phyloP scores from a whole-genome alignment of 208 protist species.

The Trypanosomatidae sp. region DNA sequence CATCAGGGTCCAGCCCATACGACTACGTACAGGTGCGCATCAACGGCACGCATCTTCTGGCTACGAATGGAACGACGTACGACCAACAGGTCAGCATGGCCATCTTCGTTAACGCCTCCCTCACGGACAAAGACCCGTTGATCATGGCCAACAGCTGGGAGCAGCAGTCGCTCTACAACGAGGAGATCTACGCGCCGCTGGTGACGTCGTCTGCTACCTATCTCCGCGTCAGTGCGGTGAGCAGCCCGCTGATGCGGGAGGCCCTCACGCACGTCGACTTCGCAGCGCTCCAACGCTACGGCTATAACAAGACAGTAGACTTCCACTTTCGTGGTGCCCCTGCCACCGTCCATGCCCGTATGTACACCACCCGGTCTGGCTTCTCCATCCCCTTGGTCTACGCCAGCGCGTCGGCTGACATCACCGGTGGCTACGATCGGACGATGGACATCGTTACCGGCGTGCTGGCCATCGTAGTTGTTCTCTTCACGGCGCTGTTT shows the following conservation, averaged over 20 bases:
- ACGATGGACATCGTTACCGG: constrained; percentile 8
- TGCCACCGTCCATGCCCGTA: constrained; percentile 1
- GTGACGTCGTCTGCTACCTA: constrained; percentile 2
- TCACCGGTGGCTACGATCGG: too few relatives aligned
- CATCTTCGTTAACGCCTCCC: constrained; percentile 11
- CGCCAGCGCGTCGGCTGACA: constrained; percentile 4
- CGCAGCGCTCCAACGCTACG: constrained; percentile 1
- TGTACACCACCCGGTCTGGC: neutral
- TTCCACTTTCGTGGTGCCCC: constrained; percentile 8
- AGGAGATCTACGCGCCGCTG: neutral
- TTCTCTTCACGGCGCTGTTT: constrained; percentile 2
- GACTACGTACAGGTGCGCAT: constrained; percentile 11
- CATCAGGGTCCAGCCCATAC: too few relatives aligned
- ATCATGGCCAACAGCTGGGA: constrained; percentile 35
- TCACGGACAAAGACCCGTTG: constrained; percentile 13
- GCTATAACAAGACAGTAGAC: constrained; percentile 3
- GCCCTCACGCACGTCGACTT: constrained; percentile 34
- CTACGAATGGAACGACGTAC: too few relatives aligned
- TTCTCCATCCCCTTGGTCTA: constrained; percentile 4
- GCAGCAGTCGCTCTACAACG: constrained; percentile 9
- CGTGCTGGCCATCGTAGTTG: neutral
- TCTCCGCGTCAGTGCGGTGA: constrained; percentile 20
- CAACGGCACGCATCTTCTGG: neutral
- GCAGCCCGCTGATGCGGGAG: constrained; percentile 34
- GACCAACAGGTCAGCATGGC: neutral